Conservation (phyloP, 2,329 filamentous ascomycete genomes). For the Colletotrichum destructivum region DNA sequence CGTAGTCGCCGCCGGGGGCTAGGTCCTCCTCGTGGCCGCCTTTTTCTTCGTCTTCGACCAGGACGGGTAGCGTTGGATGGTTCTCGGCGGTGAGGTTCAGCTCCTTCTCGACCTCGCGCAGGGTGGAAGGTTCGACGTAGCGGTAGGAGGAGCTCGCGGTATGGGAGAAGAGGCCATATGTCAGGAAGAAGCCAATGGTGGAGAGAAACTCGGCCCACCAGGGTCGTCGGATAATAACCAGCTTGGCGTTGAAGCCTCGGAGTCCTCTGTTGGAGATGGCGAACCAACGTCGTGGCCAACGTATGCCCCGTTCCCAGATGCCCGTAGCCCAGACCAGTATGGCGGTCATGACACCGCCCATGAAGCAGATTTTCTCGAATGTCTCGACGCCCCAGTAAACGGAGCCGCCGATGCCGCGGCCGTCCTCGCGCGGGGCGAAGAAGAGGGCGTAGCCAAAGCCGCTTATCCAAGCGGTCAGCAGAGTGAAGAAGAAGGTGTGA, state of each 20-base stretch:
- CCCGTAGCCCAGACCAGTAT: conserved; percentile 94
- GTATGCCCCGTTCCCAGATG: conserved; percentile 94
- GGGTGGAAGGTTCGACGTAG: conserved; percentile 77
- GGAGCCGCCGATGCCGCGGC: conserved; percentile 88
- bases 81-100: conserved; percentile 62
- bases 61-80: conserved; percentile 60
- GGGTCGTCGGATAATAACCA: conserved; percentile 87
- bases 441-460: conserved; percentile 93
- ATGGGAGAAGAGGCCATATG: conserved; percentile 80
- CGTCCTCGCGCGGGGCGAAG: conserved; percentile 95
- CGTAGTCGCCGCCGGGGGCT: conserved; percentile 89
- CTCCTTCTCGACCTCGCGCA: conserved; percentile 74
- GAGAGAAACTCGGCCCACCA: conserved; percentile 86
- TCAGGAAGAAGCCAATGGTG: conserved; percentile 82
- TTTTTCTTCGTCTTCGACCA: conserved; percentile 70
- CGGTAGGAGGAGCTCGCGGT: conserved; percentile 80
- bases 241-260: conserved; percentile 94
- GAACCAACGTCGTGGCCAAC: conserved; percentile 95
- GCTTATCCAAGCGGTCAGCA: conserved; percentile 84
- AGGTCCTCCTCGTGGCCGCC: conserved; percentile 90
- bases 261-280: conserved; percentile 90
- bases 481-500: conserved; percentile 90
- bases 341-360: conserved; percentile 89
- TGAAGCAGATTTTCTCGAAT: conserved; percentile 90
- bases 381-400: conserved; percentile 98